Conservation (phyloP, 164 flowering plant species). For the Malania oleifera region DNA sequence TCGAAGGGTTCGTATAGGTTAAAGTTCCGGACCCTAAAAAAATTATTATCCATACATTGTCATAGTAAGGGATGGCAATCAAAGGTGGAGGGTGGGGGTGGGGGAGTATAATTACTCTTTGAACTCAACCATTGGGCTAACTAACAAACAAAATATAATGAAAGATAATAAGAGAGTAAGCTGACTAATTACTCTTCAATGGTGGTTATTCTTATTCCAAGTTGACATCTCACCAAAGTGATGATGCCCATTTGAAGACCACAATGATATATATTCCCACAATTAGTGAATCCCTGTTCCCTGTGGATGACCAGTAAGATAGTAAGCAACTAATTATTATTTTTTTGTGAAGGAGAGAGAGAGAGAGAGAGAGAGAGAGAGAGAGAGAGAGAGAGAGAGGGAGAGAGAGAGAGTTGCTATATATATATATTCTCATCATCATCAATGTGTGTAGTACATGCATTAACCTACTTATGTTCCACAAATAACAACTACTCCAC, state of each 20-base stretch:
- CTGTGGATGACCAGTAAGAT: not conserved
- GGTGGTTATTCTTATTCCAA: conserved; percentile 1
- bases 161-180: conserved; percentile 10
- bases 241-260: not conserved
- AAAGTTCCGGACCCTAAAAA: no score
- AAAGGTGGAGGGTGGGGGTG: not conserved
- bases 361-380: no score
- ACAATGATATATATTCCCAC: not conserved
- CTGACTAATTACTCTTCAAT: conserved; percentile 4
- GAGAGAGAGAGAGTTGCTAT: no score
- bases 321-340: no score
- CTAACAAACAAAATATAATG: conserved; percentile 15
- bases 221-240: conserved; percentile 13
- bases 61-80: not conserved
- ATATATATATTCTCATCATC: not conserved
- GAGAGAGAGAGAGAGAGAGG: no score
- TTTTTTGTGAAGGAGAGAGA: no score
- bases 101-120: conserved; percentile 14
- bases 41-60: no score
- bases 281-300: not conserved
- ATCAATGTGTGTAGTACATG: conserved; percentile 11
- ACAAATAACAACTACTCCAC: conserved; percentile 13
- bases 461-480: conserved; percentile 7
- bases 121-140: conserved; percentile 13
- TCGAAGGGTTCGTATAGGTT: no score